Base-by-base conservation (phyloP, 2,329 filamentous ascomycete species). In the Exophiala alcalophila region DNA sequence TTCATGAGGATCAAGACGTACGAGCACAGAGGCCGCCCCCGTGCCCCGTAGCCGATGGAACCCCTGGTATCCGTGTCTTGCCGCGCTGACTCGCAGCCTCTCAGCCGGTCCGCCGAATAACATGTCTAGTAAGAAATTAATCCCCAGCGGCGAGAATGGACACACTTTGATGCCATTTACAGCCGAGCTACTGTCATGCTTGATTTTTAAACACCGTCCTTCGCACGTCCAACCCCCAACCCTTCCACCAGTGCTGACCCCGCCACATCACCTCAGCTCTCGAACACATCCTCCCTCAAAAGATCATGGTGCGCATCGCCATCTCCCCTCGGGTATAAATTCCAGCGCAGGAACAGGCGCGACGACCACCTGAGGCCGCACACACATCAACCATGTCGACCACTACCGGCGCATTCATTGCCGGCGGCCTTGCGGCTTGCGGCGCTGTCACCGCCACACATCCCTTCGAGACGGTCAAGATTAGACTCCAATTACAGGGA, bases 391-490 rank as follows among this genome's bases (percentile, higher is more conserved):
- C 43, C 18, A 57, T 57, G 54, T 48, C 54, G 23, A 57, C 54
- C 5, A 57, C 54, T 9, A 42, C 47, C 39, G 80, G 90, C 56
- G 87, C 89, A 50, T 98, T 98, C 73, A 81, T 97, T 60, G 91
- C 92, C 44, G 92, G 92, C 64, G 92, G 92, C 63, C 86, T 98
- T 62, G 92, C 92, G 62, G 92, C 92, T 54, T 97, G 91, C 70
- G 92, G 92, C 62, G 92, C 92, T 54, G 92, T 98, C 44, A 97
- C 91, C 27, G 90, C 94, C 54, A 97, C 92, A 36, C 92, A 98
- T 68, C 90, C 90, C 44, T 97, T 97, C 71, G 92, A 98, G 70
- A 97, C 91, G 9, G 89, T 98, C 65, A 98, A 98, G 78, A 97
- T 97, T 63, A 86, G 90, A 84, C 81, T 98, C 78, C 92, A 98